Percentiles rank a stretch among this genome's conserved stretches.
Conservation (phyloP, 2,329 filamentous ascomycete species). For the Aspergillus puulaauensis region DNA sequence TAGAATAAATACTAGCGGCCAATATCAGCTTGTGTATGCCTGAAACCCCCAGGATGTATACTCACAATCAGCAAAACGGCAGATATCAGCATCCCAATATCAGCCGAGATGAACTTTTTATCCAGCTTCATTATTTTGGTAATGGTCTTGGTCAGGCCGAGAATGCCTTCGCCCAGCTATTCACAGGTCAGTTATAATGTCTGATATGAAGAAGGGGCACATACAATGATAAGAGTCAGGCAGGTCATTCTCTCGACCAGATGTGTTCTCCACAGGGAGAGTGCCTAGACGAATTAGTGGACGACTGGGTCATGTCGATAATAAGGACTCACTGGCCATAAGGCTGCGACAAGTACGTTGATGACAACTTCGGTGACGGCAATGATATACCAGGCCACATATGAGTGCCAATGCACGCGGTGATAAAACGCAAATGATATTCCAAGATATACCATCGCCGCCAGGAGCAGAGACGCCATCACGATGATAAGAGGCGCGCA, state of each 20-base stretch:
- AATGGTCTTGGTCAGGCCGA: not conserved
- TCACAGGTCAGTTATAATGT: not conserved
- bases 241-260: not conserved
- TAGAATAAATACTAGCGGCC: not conserved
- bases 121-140: not conserved
- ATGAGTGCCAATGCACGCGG: not conserved
- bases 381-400: not conserved
- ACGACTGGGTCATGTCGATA: rapidly evolving
- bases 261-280: not conserved
- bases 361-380: not conserved
- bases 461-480: not conserved
- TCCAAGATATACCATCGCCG: not conserved
- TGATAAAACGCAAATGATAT: not conserved
- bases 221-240: not conserved
- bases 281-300: not conserved
- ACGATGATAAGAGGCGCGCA: not conserved
- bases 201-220: not conserved
- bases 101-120: not conserved
- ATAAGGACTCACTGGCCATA: not conserved
- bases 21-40: not conserved
- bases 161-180: not conserved
- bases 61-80: not conserved
- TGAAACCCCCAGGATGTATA: rapidly evolving
- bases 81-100: not conserved
- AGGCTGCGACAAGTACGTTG: not conserved